Base-by-base conservation (phyloP, 2,329 filamentous ascomycete species). In the Penicillium sp. region DNA sequence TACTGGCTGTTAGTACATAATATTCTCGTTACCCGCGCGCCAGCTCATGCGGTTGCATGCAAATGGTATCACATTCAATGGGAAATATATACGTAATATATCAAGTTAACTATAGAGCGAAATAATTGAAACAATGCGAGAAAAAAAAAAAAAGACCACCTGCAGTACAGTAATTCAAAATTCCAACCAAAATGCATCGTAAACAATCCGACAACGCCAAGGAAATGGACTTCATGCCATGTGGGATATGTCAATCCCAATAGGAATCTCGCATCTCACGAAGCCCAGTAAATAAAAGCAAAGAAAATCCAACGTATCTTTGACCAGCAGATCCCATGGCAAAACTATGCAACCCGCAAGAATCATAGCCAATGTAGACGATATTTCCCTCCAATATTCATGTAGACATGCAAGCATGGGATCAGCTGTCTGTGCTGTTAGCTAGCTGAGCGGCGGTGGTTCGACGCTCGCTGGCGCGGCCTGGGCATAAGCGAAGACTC, bases 1-100 rank as follows among this genome's bases (percentile, higher is more conserved):
- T 31, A 40, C 5, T 34, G 31, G n/a, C 19, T 10, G 24, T 21
- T 2, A 26, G 12, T 39, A 32, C 28, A 43, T 43, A 45, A 41
- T 45, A 35, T 37, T 45, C 35, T 8, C 21, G 12, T 40, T 49
- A 51, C 52, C 53, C 53, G 53, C 54, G 53, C 54, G 54, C 48
- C 50, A 57, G 45, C 19, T 12, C 34, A 44, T 49, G 38, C 19
- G 22, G 41, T 21, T 48, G 29, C 15, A 49, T 49, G 47, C 47
- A 45, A 45, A 46, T 54, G 40, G 47, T 48, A 45, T 50, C 46
- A 49, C 43, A 55, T 51, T 51, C 22, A 22, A 39, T 19, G 22
- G 32, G 12, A 6, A 6, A 31, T 19, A 28, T 19, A n/a, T 28
- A n/a, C 28, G 28, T 22, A 26, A 29, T 29, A 40, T 43, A 38